Conservation (phyloP, 2,329 filamentous ascomycete genomes). For the Colletotrichum sp. region DNA sequence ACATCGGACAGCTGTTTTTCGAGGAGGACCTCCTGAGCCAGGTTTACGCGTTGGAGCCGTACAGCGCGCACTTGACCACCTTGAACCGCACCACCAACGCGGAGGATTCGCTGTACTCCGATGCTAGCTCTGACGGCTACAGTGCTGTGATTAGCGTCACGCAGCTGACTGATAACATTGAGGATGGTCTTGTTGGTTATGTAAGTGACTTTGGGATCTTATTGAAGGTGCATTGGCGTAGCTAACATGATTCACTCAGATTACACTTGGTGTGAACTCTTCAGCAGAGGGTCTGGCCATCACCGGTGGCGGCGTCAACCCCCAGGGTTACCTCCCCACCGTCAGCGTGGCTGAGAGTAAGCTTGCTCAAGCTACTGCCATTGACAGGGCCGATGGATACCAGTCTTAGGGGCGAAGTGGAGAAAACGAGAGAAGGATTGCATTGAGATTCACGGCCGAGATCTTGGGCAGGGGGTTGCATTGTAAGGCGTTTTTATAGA, state of each 20-base stretch:
- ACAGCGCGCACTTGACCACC: background rate
- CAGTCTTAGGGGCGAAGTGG: background rate
- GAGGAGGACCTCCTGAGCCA: background rate
- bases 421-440: rapidly evolving
- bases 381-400: background rate
- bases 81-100: conserved; percentile 2
- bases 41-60: background rate
- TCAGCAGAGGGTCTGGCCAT: background rate
- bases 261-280: conserved; percentile 43
- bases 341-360: background rate
- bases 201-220: background rate
- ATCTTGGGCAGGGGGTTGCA: background rate
- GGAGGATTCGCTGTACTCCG: conserved; percentile 42
- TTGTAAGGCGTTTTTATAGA: background rate
- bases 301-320: background rate
- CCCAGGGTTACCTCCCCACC: background rate
- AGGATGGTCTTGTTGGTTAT: conserved; percentile 51
- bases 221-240: background rate
- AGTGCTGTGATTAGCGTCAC: conserved; percentile 58
- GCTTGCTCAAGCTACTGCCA: background rate
- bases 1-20: background rate
- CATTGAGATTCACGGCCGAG: background rate
- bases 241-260: conserved; percentile 11
- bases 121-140: conserved; percentile 42
- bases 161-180: conserved; percentile 49